Evolutionary conservation across 805 yeast genomes (phyloP), one percentile per base, ranked within the genome.

Genomic region (Scheffersomyces ergatensis): DNA sequence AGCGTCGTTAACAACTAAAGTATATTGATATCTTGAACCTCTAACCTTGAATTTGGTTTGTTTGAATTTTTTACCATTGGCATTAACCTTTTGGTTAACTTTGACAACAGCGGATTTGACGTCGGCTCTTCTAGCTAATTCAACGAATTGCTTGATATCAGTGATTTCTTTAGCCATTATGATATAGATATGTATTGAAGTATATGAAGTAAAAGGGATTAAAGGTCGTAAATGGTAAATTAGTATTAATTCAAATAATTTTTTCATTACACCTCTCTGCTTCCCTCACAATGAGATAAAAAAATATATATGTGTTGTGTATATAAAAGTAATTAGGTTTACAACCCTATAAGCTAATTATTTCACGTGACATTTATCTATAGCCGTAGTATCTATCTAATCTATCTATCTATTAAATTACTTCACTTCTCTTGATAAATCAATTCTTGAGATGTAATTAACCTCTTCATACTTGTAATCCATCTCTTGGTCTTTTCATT

Each of bases 11-110:
- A 93, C 92, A 60, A 86, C 86, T 74, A 92, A 80, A 61, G 99
- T 93, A 87, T 93, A 93, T 68, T 89, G 83, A 80, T 86, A 73
- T 73, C 80, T 89, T 54, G 96, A 65, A 74, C 97, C 97, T 83
- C 98, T 89, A 67, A 93, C 88, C 87, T 93, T 93, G 90, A 93
- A 93, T 78, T 93, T 93, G 79, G 97, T 89, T 77, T 86, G 93
- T 77, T 85, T 85, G 83, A 79, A 78, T 58, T 77, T 76, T 80
- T 85, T 85, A 73, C 93, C 95, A 72, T 76, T 76, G 59, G 85
- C 78, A 78, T 82, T 83, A 65, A 83, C 60, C 76, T 85, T 83
- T 70, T 79, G 73, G 89, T 89, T 89, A 78, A 84, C 82, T 85
- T 93, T 93, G 81, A 93, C 86, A 70, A 90, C 83, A 63, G 96